These are phyloP conservation scores for Neoboletus brunneissimus DNA, from an alignment of 768 basidiomycete species.

Conservation along the genomic window DNA sequence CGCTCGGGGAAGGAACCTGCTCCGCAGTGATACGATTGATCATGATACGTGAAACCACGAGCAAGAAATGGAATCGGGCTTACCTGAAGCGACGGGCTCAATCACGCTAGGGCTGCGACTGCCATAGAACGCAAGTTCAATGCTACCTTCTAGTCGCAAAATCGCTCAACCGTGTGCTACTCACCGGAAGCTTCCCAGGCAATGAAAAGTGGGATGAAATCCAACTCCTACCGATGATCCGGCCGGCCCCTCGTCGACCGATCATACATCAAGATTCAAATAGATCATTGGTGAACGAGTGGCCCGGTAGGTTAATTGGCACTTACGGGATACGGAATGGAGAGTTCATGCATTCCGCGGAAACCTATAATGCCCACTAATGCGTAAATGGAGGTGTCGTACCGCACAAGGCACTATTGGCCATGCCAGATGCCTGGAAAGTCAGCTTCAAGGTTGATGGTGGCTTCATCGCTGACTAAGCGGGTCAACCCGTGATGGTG, in stretches of 20 bases:
- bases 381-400: background rate
- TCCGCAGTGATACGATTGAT: slow-evolving; percentile 7
- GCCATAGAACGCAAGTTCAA: slow-evolving; percentile 11
- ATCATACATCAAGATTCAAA: background rate
- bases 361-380: background rate
- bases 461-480: slow-evolving; percentile 22
- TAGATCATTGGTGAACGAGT: background rate
- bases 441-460: slow-evolving; percentile 12
- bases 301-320: slow-evolving; percentile 2
- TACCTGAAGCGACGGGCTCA: background rate
- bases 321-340: slow-evolving; percentile 16
- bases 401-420: background rate
- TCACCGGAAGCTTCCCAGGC: background rate
- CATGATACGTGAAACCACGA: background rate
- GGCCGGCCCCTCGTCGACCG: slow-evolving; percentile 11
- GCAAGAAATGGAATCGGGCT: slow-evolving; percentile 6
- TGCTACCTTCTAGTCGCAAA: slow-evolving; percentile 7
- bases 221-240: slow-evolving; percentile 16
- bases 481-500: slow-evolving; percentile 1
- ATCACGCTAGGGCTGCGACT: background rate
- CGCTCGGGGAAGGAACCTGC: slow-evolving; percentile 1
- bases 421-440: slow-evolving; percentile 14
- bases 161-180: background rate
- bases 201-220: slow-evolving; percentile 4
- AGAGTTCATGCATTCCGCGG: slow-evolving; percentile 3